These are phyloP conservation scores for Hansfordia pulvinata DNA, from an alignment of 2,329 filamentous ascomycete genomes.

Conservation along the genomic window DNA sequence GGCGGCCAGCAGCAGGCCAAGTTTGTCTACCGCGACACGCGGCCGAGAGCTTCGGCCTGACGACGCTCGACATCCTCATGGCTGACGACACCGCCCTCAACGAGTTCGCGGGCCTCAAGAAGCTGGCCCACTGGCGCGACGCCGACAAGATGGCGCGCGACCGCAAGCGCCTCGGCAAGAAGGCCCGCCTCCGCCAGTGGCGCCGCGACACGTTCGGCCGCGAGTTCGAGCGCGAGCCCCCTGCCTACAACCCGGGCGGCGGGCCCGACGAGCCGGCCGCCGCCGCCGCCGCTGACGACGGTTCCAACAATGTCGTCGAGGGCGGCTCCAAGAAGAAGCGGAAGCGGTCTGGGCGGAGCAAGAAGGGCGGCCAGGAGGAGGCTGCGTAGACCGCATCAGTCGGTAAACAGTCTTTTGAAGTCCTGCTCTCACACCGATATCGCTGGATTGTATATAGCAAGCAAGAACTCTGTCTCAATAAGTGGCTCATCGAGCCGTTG, in stretches of 20 bases:
- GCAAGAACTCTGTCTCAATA: no score
- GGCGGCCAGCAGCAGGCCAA: slow-evolving; percentile 18
- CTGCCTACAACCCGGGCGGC: slow-evolving; percentile 42
- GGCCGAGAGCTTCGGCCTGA: slow-evolving; percentile 80
- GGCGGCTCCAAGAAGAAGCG: slow-evolving; percentile 19
- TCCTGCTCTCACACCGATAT: no score
- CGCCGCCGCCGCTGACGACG: slow-evolving; percentile 9
- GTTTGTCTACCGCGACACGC: slow-evolving; percentile 93
- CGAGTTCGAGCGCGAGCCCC: slow-evolving; percentile 41
- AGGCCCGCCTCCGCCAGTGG: slow-evolving; percentile 82
- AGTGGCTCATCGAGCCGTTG: no score
- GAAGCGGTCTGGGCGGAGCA: slow-evolving; percentile 16
- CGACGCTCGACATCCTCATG: slow-evolving; percentile 74
- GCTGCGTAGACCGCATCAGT: no score
- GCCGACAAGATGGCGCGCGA: slow-evolving; percentile 80
- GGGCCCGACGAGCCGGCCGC: slow-evolving; percentile 13
- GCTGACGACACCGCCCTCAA: slow-evolving; percentile 81
- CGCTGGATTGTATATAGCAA: no score
- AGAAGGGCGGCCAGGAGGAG: slow-evolving; percentile 5
- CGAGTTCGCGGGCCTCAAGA: slow-evolving; percentile 85
- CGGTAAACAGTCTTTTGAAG: no score
- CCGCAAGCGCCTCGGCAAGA: slow-evolving; percentile 81
- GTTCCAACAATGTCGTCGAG: slow-evolving; percentile 19
- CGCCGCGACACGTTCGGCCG: slow-evolving; percentile 48
- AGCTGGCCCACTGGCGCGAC: slow-evolving; percentile 81